Conservation (phyloP, 2,329 filamentous ascomycete genomes). For the Trichoderma koningiopsis region DNA sequence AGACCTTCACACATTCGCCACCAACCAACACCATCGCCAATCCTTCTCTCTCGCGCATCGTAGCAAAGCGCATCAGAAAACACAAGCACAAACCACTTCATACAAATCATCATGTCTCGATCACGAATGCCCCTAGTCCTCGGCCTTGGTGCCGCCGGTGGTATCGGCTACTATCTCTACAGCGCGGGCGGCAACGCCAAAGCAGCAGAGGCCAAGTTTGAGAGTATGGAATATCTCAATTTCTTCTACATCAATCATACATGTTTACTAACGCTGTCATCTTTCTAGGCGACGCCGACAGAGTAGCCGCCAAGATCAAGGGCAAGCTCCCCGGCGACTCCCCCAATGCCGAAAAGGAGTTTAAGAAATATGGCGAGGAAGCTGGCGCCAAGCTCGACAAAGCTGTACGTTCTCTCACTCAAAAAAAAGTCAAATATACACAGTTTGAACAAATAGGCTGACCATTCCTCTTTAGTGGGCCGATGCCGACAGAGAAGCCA, state of each 20-base stretch:
- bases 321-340: slow-evolving; percentile 60
- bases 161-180: slow-evolving; percentile 89
- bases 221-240: slow-evolving; percentile 60
- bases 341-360: slow-evolving; percentile 65
- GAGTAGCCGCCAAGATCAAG: slow-evolving; percentile 66
- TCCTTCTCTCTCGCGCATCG: neutral
- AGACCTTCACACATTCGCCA: neutral
- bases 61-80: neutral
- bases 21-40: neutral
- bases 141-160: slow-evolving; percentile 66
- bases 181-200: slow-evolving; percentile 77
- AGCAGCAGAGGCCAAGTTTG: slow-evolving; percentile 81
- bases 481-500: slow-evolving; percentile 64
- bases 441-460: neutral
- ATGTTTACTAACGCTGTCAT: neutral
- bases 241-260: neutral
- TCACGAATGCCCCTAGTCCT: slow-evolving; percentile 53
- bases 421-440: neutral
- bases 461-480: slow-evolving; percentile 37
- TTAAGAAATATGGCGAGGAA: slow-evolving; percentile 49
- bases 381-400: slow-evolving; percentile 68
- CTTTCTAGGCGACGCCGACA: slow-evolving; percentile 71
- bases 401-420: slow-evolving; percentile 56
- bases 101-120: slow-evolving; percentile 44
- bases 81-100: neutral